Evolutionary conservation across 257 asterid genomes (phyloP).

Genomic region (Perilla frutescens): DNA sequence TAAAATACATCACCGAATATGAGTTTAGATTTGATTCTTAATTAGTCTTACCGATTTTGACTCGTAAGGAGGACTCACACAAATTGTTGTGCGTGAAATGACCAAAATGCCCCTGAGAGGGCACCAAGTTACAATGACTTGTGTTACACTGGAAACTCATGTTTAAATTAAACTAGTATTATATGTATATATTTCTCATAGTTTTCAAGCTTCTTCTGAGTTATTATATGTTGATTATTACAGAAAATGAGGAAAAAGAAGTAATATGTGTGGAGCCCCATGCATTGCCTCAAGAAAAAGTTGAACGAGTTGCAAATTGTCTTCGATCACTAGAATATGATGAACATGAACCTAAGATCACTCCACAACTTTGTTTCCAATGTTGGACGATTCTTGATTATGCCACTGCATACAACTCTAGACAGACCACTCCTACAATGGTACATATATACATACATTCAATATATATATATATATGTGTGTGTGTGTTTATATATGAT

Average conservation of each 20-base stretch:
- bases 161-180: too few relatives aligned
- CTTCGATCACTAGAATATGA: constrained; percentile 37
- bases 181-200: too few relatives aligned
- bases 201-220: background rate
- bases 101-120: too few relatives aligned
- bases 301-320: constrained; percentile 55
- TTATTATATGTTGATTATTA: background rate
- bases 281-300: constrained; percentile 57
- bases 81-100: too few relatives aligned
- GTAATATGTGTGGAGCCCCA: constrained; percentile 46
- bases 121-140: background rate
- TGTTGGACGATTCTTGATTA: constrained; percentile 81
- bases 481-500: too few relatives aligned
- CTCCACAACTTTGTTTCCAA: constrained; percentile 43
- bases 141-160: background rate
- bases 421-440: constrained; percentile 62
- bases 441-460: constrained; percentile 36
- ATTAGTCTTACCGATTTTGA: too few relatives aligned
- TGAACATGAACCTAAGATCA: background rate
- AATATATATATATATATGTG: too few relatives aligned
- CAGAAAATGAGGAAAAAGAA: constrained; percentile 58
- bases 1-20: too few relatives aligned
- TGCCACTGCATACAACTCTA: constrained; percentile 61
- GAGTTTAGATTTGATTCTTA: too few relatives aligned
- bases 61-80: too few relatives aligned